Evolutionary conservation across 2,329 filamentous ascomycete genomes (phyloP).

Genomic region (Cladosporium sp.): DNA sequence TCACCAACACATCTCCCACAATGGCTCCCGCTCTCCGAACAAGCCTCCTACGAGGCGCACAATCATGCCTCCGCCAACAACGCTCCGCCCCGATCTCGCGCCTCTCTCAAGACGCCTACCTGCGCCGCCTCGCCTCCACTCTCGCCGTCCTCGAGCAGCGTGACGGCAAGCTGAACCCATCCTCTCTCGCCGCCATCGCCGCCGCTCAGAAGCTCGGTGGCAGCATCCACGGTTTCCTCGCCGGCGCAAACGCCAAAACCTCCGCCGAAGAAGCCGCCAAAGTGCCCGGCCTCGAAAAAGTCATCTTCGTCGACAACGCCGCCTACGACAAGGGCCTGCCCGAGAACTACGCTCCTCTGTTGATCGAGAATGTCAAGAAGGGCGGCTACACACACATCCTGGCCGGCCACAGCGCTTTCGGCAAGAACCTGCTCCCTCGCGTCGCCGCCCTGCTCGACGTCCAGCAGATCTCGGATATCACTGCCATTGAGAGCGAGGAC

Average conservation of each 20-base stretch:
- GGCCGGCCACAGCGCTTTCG: constrained; percentile 89
- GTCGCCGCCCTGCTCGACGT: constrained; percentile 88
- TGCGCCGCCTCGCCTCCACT: constrained; percentile 76
- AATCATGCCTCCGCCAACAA: constrained; percentile 37
- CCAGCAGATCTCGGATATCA: constrained; percentile 94
- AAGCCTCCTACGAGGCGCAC: constrained; percentile 32
- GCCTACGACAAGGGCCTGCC: constrained; percentile 93
- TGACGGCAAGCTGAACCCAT: constrained; percentile 80
- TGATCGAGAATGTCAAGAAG: constrained; percentile 96
- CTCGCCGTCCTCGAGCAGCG: constrained; percentile 91
- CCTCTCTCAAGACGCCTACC: constrained; percentile 55
- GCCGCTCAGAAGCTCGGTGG: constrained; percentile 87
- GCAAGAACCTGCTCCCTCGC: constrained; percentile 90
- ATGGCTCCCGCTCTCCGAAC: constrained; percentile 22
- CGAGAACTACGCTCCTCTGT: constrained; percentile 89
- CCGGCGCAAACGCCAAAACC: constrained; percentile 73
- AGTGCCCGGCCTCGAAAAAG: constrained; percentile 86
- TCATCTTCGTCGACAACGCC: constrained; percentile 82
- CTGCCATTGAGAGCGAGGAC: constrained; percentile 80
- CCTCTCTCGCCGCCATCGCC: constrained; percentile 81
- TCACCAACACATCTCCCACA: background rate
- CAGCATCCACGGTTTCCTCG: constrained; percentile 81
- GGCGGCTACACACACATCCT: constrained; percentile 91
- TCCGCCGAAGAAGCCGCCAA: constrained; percentile 85
- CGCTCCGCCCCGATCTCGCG: constrained; percentile 38